Conservation (phyloP, 352 stramenopile species). For the Phytophthora pisi region DNA sequence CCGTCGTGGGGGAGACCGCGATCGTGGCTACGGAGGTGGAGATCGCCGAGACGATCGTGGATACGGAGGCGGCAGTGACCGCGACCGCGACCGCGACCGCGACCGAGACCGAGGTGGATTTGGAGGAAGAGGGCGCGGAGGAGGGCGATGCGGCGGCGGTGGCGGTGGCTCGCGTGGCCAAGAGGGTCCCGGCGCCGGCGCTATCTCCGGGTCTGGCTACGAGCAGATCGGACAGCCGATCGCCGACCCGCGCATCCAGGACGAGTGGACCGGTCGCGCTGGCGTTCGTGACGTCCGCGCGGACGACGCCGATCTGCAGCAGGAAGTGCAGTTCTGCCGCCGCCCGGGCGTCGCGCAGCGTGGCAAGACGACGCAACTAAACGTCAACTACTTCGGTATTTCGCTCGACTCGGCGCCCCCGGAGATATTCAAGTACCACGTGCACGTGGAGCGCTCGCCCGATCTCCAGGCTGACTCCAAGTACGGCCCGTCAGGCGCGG, state of each 20-base stretch:
- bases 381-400: constrained; percentile 68
- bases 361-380: constrained; percentile 44
- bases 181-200: constrained; percentile 42
- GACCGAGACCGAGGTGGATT: constrained; percentile 15
- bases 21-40: constrained; percentile 23
- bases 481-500: constrained; percentile 42
- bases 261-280: constrained; percentile 47
- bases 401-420: constrained; percentile 39
- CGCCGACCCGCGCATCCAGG: constrained; percentile 46
- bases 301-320: constrained; percentile 39
- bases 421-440: constrained; percentile 78
- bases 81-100: constrained; percentile 3
- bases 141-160: constrained; percentile 13
- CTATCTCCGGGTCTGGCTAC: constrained; percentile 46
- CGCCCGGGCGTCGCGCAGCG: constrained; percentile 39
- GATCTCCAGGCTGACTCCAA: constrained; percentile 41
- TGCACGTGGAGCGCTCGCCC: constrained; percentile 47
- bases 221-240: constrained; percentile 54
- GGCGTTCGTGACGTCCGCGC: constrained; percentile 32
- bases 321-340: constrained; percentile 43
- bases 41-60: constrained; percentile 16
- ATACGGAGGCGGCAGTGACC: constrained; percentile 3
- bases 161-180: constrained; percentile 28
- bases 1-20: constrained; percentile 17
- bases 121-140: constrained; percentile 13